These are phyloP conservation scores for Tricholoma hemisulphureum DNA, from an alignment of 768 basidiomycete species.

Conservation along the genomic window DNA sequence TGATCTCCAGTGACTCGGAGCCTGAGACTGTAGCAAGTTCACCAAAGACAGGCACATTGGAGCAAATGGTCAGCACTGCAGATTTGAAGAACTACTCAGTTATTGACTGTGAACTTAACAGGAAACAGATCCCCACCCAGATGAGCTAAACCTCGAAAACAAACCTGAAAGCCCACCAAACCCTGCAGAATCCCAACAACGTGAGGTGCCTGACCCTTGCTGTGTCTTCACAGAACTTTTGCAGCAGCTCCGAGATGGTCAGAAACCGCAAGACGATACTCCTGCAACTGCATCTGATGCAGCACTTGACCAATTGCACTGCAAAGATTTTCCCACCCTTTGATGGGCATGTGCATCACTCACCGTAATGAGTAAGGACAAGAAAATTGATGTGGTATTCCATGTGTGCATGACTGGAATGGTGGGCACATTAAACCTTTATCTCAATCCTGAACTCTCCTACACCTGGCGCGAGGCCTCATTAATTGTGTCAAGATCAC, in stretches of 20 bases:
- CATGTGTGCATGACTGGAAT: conserved; percentile 23
- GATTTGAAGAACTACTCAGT: neutral
- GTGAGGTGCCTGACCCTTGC: neutral
- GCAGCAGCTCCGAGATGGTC: neutral
- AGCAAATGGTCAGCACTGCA: neutral
- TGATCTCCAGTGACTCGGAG: neutral
- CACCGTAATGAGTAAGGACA: conserved; percentile 23
- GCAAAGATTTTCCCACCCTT: conserved; percentile 11
- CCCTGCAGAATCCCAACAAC: neutral
- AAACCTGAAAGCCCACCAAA: neutral
- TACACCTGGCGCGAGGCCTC: conserved; percentile 37
- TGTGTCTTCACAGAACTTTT: neutral
- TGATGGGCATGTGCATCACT: conserved; percentile 16
- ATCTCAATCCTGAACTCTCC: too few species aligned
- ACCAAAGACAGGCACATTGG: neutral
- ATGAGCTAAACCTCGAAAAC: neutral
- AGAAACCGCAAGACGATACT: neutral
- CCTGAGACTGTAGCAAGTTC: neutral
- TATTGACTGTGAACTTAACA: neutral
- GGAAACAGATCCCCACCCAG: neutral
- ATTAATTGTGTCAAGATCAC: conserved; percentile 26
- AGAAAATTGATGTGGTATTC: conserved; percentile 31
- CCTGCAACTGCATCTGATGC: conserved; percentile 8
- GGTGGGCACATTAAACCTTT: too few species aligned
- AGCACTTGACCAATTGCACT: conserved; percentile 7